phyloP scores from a whole-genome alignment of 352 stramenopile species.

The Globisporangium radiosum region DNA sequence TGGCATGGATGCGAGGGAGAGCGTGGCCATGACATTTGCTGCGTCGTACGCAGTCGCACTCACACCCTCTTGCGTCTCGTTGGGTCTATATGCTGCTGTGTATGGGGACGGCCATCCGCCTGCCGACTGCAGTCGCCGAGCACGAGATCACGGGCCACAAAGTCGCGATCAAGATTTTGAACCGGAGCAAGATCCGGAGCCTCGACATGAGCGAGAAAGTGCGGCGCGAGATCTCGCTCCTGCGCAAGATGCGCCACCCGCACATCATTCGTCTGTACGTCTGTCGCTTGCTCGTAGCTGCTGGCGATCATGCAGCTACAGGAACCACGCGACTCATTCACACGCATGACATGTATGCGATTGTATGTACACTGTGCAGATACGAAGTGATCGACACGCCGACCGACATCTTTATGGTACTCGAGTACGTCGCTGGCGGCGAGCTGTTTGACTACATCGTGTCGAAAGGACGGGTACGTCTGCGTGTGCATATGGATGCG shows the following conservation, averaged over 20 bases:
- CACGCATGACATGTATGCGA: no score
- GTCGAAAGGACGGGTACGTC: constrained; percentile 86
- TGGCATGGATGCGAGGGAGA: no score
- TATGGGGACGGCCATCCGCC: no score
- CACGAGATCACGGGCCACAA: constrained; percentile 98
- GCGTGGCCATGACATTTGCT: no score
- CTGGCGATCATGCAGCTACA: background rate
- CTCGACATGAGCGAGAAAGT: constrained; percentile 99
- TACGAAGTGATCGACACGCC: constrained; percentile 99
- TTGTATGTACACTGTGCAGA: constrained; percentile 18
- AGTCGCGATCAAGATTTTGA: constrained; percentile 99
- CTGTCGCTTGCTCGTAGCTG: background rate
- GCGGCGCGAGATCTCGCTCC: constrained; percentile 98
- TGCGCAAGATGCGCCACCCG: constrained; percentile 98
- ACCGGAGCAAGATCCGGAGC: constrained; percentile 98
- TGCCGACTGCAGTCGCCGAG: constrained; percentile 82
- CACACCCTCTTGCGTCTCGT: no score
- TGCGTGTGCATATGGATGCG: constrained; percentile 1
- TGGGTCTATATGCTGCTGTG: no score
- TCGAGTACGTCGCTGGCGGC: constrained; percentile 92
- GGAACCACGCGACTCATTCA: background rate
- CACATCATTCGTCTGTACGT: constrained; percentile 99
- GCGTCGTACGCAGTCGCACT: no score
- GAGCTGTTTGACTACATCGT: constrained; percentile 99
- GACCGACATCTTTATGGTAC: constrained; percentile 96